Percentiles rank a stretch among this genome's conserved stretches.
These are phyloP conservation scores for Mycena crocata DNA, from an alignment of 768 basidiomycete genomes.

Conservation along the genomic window DNA sequence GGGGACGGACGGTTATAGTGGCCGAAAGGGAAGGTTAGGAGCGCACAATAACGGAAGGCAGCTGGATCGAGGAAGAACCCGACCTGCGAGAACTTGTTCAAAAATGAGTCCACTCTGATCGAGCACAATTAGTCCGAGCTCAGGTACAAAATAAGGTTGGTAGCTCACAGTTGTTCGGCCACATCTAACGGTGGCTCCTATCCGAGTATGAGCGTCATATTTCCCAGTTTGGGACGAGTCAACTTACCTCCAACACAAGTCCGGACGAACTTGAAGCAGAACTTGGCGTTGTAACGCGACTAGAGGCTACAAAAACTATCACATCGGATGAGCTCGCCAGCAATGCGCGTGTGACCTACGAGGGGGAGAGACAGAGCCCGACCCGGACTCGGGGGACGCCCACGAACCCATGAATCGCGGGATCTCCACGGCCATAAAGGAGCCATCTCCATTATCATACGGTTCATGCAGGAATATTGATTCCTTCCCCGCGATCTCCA, in stretches of 20 bases:
- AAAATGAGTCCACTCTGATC: constrained; percentile 47
- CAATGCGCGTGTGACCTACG: no score
- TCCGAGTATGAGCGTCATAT: no score
- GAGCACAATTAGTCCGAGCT: not conserved
- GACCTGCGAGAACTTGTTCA: constrained; percentile 55
- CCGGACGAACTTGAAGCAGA: constrained; percentile 21
- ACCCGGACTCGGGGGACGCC: no score
- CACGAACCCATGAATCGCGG: no score
- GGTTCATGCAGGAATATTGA: constrained; percentile 30
- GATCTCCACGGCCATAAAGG: constrained; percentile 24
- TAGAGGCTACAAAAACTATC: not conserved
- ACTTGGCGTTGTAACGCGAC: constrained; percentile 20
- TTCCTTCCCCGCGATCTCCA: constrained; percentile 47
- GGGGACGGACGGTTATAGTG: constrained; percentile 49
- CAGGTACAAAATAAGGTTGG: no score
- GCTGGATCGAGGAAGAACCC: constrained; percentile 65
- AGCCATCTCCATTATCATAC: constrained; percentile 17
- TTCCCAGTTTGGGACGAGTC: not conserved
- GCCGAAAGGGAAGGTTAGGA: constrained; percentile 44
- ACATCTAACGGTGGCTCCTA: constrained; percentile 26
- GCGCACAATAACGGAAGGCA: constrained; percentile 52
- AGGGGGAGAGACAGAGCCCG: no score
- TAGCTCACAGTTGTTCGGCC: constrained; percentile 9
- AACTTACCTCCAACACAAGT: constrained; percentile 24
- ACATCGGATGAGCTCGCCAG: no score